Conservation (phyloP, 768 basidiomycete species). For the Pisolithus microcarpus region DNA sequence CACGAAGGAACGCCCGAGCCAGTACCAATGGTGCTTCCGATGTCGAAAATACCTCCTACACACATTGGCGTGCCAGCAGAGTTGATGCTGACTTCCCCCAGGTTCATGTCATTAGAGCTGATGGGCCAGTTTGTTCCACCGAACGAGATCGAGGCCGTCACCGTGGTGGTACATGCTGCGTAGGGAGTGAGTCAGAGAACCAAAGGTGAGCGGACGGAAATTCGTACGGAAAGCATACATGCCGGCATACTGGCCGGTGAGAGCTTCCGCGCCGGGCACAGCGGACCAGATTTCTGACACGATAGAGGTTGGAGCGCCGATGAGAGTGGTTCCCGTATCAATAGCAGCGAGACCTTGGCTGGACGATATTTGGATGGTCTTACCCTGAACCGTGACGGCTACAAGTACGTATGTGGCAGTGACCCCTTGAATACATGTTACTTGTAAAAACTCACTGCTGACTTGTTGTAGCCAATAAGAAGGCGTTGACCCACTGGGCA, state of each 20-base stretch:
- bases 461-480: constrained; percentile 61
- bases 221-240: constrained; percentile 74
- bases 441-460: constrained; percentile 32
- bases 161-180: constrained; percentile 59
- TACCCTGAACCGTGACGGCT: constrained; percentile 60
- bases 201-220: not conserved
- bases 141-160: constrained; percentile 62
- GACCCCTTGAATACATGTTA: not conserved
- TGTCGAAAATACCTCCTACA: constrained; percentile 66
- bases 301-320: constrained; percentile 69
- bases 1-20: constrained; percentile 41
- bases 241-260: constrained; percentile 47
- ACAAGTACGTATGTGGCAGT: not conserved
- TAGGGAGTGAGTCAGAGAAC: not conserved
- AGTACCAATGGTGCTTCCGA: constrained; percentile 44
- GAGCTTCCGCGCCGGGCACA: constrained; percentile 48
- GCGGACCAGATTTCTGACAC: constrained; percentile 57
- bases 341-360: constrained; percentile 60
- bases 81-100: constrained; percentile 39
- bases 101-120: constrained; percentile 67
- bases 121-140: constrained; percentile 78
- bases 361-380: constrained; percentile 35
- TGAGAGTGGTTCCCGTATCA: constrained; percentile 92
- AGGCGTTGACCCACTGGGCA: constrained; percentile 32
- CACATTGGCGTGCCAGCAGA: constrained; percentile 30